Percentiles rank a stretch among this genome's conserved stretches.
Evolutionary conservation across 345 rosid species (phyloP).

Genomic region (Lepidium sativum): DNA sequence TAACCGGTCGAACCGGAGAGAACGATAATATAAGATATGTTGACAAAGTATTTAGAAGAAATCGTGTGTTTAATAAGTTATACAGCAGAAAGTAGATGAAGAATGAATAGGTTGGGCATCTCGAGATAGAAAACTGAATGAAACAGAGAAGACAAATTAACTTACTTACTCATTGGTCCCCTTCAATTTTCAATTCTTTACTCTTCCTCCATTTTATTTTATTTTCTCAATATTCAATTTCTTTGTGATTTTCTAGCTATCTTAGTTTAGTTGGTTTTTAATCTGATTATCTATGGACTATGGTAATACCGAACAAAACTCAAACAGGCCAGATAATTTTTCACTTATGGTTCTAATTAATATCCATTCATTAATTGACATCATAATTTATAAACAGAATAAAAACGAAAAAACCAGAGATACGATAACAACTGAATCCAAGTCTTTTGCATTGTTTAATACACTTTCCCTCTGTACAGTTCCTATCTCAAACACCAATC

Average conservation of each 20-base stretch:
- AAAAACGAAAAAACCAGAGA: not conserved
- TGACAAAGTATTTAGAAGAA: not conserved
- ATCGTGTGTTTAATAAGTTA: not conserved
- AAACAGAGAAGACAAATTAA: constrained; percentile 17
- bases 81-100: not conserved
- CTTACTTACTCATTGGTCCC: constrained; percentile 19
- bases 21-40: too few relatives aligned
- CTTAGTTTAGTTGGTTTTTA: not conserved
- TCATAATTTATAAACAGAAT: not conserved
- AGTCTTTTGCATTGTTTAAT: not conserved
- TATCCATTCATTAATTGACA: not conserved
- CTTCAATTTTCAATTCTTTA: not conserved
- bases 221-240: not conserved
- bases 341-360: not conserved
- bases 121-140: constrained; percentile 22
- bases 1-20: too few relatives aligned
- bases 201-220: not conserved
- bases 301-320: not conserved
- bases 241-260: not conserved
- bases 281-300: too few relatives aligned
- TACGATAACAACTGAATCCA: not conserved
- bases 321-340: not conserved
- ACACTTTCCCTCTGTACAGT: constrained; percentile 21
- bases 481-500: constrained; percentile 24
- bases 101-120: constrained; percentile 16